phyloP scores from a whole-genome alignment of 768 basidiomycete species.

The Suillus hirtellus region DNA sequence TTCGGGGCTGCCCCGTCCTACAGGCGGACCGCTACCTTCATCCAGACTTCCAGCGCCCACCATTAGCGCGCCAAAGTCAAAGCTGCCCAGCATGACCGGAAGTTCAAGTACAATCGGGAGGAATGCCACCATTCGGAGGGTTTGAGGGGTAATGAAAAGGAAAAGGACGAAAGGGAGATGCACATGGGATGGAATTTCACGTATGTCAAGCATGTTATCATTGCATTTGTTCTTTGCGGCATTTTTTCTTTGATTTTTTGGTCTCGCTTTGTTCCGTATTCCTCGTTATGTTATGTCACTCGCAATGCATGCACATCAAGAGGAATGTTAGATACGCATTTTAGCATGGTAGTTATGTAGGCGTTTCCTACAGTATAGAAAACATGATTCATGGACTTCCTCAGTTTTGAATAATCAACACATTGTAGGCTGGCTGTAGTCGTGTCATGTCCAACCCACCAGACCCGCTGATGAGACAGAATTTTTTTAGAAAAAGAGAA shows the following conservation, averaged over 20 bases:
- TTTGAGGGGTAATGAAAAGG: not conserved
- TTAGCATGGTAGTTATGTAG: not conserved
- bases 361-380: not conserved
- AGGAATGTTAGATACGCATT: conserved; percentile 1
- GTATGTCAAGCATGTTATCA: conserved; percentile 8
- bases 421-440: not conserved
- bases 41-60: conserved; percentile 17
- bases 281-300: conserved; percentile 1
- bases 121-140: conserved; percentile 9
- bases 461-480: too few relatives aligned
- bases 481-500: too few relatives aligned
- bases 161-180: not conserved
- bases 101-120: conserved; percentile 10
- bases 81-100: not conserved
- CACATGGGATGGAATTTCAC: conserved; percentile 2
- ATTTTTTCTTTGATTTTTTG: conserved; percentile 5
- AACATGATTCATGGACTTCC: not conserved
- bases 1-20: conserved; percentile 14
- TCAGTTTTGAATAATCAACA: not conserved
- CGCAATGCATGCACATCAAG: conserved; percentile 4
- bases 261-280: not conserved
- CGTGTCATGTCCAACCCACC: too few relatives aligned
- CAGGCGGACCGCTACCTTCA: not conserved
- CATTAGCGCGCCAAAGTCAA: conserved; percentile 13
- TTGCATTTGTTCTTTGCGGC: conserved; percentile 6